Conservation (phyloP, 495 filamentous ascomycete species). For the Penicillium parvum region DNA sequence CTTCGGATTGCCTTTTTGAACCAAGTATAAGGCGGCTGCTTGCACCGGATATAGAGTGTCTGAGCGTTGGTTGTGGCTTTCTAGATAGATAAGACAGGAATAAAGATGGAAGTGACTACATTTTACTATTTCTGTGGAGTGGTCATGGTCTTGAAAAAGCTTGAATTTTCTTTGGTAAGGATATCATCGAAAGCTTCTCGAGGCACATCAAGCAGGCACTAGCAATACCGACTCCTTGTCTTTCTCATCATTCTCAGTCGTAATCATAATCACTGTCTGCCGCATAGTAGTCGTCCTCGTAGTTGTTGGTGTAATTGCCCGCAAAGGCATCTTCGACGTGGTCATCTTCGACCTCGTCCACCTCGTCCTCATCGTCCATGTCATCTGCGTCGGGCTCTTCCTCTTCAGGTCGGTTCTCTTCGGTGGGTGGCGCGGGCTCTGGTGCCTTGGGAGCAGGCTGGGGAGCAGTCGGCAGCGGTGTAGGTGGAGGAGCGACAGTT, state of each 20-base stretch:
- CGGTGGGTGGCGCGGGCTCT: not conserved
- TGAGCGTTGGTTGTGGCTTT: not conserved
- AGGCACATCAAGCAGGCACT: not conserved
- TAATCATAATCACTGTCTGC: constrained; percentile 34
- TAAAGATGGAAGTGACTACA: not conserved
- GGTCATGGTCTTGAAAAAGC: not conserved
- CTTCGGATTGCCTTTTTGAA: not conserved
- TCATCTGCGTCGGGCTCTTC: constrained; percentile 28
- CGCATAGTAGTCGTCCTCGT: constrained; percentile 23
- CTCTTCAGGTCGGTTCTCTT: constrained; percentile 16
- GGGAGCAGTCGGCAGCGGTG: constrained; percentile 12
- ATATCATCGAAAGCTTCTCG: not conserved
- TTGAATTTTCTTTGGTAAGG: not conserved
- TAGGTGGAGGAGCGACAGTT: constrained; percentile 8
- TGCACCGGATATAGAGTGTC: not conserved
- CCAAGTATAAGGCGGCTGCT: not conserved
- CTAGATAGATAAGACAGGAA: too few species aligned
- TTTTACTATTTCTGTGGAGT: too few species aligned
- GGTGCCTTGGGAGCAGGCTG: constrained; percentile 2
- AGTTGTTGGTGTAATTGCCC: constrained; percentile 33
- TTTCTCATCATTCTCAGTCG: constrained; percentile 2
- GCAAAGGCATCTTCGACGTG: constrained; percentile 39
- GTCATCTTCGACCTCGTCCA: constrained; percentile 29
- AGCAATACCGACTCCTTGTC: not conserved
- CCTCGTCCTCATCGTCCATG: constrained; percentile 29